Conservation (phyloP, 352 stramenopile species). For the Saprolegnia parasitica region DNA sequence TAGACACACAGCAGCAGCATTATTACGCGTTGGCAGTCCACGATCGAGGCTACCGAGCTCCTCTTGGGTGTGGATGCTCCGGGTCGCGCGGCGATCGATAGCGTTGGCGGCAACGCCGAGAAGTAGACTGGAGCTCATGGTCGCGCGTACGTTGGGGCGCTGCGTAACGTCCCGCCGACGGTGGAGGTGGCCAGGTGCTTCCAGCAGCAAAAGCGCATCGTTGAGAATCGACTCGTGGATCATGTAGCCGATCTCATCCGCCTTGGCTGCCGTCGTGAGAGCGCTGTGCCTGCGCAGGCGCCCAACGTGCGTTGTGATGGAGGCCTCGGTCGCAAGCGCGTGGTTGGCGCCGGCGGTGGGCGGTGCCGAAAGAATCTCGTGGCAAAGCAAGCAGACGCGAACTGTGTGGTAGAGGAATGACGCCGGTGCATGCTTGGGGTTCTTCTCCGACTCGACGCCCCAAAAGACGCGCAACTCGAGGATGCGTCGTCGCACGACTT, state of each 20-base stretch:
- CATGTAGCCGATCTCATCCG: constrained; percentile 26
- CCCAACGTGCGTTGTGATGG: constrained; percentile 7
- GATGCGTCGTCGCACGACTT: constrained; percentile 12
- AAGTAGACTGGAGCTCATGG: constrained; percentile 11
- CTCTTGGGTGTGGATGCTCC: constrained; percentile 22
- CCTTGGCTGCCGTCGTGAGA: neutral
- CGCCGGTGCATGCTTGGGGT: constrained; percentile 3
- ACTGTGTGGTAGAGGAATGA: constrained; percentile 14
- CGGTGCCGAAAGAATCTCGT: constrained; percentile 10
- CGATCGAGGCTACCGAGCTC: neutral
- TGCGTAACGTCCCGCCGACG: constrained; percentile 3
- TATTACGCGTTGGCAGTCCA: neutral
- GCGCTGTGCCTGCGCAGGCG: neutral
- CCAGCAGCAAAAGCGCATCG: constrained; percentile 9
- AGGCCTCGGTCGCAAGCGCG: neutral
- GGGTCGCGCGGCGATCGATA: neutral
- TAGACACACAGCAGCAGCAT: neutral
- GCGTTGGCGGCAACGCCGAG: constrained; percentile 16
- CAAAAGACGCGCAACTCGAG: constrained; percentile 2
- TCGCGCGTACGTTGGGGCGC: constrained; percentile 5
- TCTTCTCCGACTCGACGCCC: constrained; percentile 1
- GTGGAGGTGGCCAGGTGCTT: neutral
- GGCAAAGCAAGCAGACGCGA: constrained; percentile 16
- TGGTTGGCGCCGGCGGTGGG: neutral
- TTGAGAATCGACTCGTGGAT: constrained; percentile 23